Base-by-base conservation (phyloP, 164 flowering plant genomes). In the Tetrastigma voinierianum region DNA sequence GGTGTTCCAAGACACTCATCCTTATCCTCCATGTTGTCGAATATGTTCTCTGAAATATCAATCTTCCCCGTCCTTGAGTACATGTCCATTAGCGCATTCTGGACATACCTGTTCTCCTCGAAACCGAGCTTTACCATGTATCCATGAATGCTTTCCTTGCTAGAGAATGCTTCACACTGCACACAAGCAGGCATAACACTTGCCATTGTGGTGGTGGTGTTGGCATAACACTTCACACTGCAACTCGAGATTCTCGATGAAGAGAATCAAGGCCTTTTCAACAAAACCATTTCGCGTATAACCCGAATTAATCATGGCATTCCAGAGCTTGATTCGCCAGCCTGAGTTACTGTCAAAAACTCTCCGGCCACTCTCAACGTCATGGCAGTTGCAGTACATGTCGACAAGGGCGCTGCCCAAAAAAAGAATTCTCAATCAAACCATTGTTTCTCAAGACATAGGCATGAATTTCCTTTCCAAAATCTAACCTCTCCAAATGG, bases 1-100 rank as follows among this genome's bases (percentile, higher is more conserved):
- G 45, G 97, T 89, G 75, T 91, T 91, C 93, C 93, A 91, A 5
- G 93, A 83, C 17, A 91, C 91, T 23, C 77, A 75, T 91, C 97
- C 74, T 71, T 79, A 45, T 46, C 70, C 59, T 76, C 82, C 90
- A 88, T 87, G 40, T 58, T 62, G 20, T 78, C 73, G 73, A 92
- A 92, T 21, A 92, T 81, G 59, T 57, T 68, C 63, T 64, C 62
- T 20, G 97, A 80, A 57, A 69, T 68, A 15, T 81, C 81, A 45
- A 83, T 55, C 79, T 80, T 84, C 20, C 87, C 94, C 62, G 80
- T 62, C 76, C 90, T 84, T 59, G 86, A 72, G 66, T 91, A 89
- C 91, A 91, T 80, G 70, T 91, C 97, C 85, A 89, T 78, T 9
- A 91, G 83, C 46, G 95, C 95, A 80, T 91, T 91, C 61, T 79